Conservation (phyloP, 2,329 filamentous ascomycete genomes). For the Phoma sp. region DNA sequence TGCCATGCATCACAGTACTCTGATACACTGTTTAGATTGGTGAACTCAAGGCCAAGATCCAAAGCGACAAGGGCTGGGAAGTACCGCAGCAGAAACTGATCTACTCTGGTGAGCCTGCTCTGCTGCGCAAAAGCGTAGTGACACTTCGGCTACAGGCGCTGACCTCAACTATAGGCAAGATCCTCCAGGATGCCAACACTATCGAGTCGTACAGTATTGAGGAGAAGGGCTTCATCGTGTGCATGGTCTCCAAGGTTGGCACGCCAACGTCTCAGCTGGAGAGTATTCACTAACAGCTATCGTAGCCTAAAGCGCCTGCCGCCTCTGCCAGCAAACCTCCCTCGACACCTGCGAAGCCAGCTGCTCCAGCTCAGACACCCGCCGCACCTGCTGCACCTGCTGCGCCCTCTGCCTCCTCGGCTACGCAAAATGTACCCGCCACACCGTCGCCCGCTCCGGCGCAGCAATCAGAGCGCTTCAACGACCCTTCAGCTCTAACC, state of each 20-base stretch:
- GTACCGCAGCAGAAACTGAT: conserved; percentile 92
- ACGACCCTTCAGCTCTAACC: conserved; percentile 81
- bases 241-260: conserved; percentile 93
- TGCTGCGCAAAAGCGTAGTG: conserved; percentile 13
- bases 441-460: conserved; percentile 59
- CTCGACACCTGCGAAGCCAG: conserved; percentile 62
- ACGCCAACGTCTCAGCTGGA: not conserved
- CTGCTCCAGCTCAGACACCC: conserved; percentile 55
- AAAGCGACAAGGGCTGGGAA: conserved; percentile 93
- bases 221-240: conserved; percentile 99
- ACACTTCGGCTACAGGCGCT: conserved; percentile 32
- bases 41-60: conserved; percentile 90
- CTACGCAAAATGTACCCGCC: conserved; percentile 58
- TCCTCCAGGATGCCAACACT: conserved; percentile 96
- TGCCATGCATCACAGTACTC: conserved; percentile 21
- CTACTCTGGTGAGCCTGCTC: conserved; percentile 78
- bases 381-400: conserved; percentile 65
- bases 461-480: conserved; percentile 60
- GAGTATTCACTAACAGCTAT: conserved; percentile 26
- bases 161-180: conserved; percentile 74
- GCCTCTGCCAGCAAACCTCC: conserved; percentile 59
- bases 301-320: conserved; percentile 73
- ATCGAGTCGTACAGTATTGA: conserved; percentile 98
- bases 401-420: conserved; percentile 51
- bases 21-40: conserved; percentile 69